A percentile compares a stretch with the other conserved stretches of the same genome.
phyloP scores from a whole-genome alignment of 306 rosid species.

The Acacia melanoxylon region DNA sequence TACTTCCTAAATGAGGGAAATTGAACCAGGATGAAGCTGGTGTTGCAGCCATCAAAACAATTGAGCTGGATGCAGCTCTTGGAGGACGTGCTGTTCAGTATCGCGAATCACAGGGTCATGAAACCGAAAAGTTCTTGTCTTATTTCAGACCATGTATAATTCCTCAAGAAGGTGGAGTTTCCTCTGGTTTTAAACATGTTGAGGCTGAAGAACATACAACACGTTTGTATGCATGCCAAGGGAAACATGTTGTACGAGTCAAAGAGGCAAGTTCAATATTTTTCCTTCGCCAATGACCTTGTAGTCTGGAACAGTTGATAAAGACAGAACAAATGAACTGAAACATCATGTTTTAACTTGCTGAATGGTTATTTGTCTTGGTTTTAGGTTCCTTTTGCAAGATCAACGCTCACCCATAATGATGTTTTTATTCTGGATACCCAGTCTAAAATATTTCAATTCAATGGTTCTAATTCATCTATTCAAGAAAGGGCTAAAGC shows the following conservation, averaged over 20 bases:
- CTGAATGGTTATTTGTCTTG: slow-evolving; percentile 36
- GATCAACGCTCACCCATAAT: slow-evolving; percentile 90
- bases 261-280: slow-evolving; percentile 78
- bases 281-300: slow-evolving; percentile 35
- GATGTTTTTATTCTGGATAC: slow-evolving; percentile 95
- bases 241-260: slow-evolving; percentile 94
- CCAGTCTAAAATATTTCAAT: slow-evolving; percentile 87
- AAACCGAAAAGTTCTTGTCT: slow-evolving; percentile 87
- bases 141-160: slow-evolving; percentile 94
- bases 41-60: slow-evolving; percentile 89
- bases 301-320: slow-evolving; percentile 25
- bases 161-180: slow-evolving; percentile 94
- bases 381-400: slow-evolving; percentile 78
- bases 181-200: slow-evolving; percentile 90
- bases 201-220: slow-evolving; percentile 82
- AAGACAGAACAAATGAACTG: not conserved
- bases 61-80: slow-evolving; percentile 94
- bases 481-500: slow-evolving; percentile 99
- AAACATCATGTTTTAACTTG: slow-evolving; percentile 30
- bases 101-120: slow-evolving; percentile 96
- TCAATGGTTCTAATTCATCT: slow-evolving; percentile 86
- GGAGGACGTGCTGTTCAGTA: slow-evolving; percentile 99
- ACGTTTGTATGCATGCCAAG: slow-evolving; percentile 81
- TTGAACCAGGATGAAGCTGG: slow-evolving; percentile 93
- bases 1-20: slow-evolving; percentile 26